These are phyloP conservation scores for Candida boidinii DNA, from an alignment of 805 yeast genomes.

Conservation along the genomic window DNA sequence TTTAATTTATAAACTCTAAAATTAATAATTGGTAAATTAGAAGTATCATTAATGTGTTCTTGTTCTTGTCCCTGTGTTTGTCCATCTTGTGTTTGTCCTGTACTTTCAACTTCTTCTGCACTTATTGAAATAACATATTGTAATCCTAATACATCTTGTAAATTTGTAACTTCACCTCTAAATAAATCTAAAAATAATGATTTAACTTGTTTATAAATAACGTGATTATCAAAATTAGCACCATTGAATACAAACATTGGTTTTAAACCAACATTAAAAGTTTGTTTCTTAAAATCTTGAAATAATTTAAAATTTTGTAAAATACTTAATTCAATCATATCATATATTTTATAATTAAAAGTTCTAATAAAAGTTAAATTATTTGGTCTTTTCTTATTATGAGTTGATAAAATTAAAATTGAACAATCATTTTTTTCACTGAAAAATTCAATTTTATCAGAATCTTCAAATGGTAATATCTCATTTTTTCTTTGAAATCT, in stretches of 20 bases:
- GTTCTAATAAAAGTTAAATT: constrained; percentile 83
- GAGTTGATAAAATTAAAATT: constrained; percentile 66
- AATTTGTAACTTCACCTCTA: constrained; percentile 71
- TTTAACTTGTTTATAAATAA: constrained; percentile 76
- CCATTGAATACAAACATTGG: constrained; percentile 95
- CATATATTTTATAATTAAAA: constrained; percentile 83
- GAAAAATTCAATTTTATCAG: constrained; percentile 77
- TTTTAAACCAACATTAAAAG: constrained; percentile 82
- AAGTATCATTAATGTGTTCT: too few relatives aligned
- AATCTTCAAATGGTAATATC: constrained; percentile 88
- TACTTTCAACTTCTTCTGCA: constrained; percentile 67
- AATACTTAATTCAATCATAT: constrained; percentile 84
- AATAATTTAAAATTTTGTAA: constrained; percentile 63
- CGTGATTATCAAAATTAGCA: constrained; percentile 81
- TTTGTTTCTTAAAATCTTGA: constrained; percentile 68
- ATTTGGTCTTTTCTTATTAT: constrained; percentile 89
- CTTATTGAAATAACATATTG: constrained; percentile 84
- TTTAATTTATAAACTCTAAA: constrained; percentile 88
- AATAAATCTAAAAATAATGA: constrained; percentile 86
- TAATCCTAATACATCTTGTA: constrained; percentile 90
- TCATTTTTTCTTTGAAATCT: constrained; percentile 86
- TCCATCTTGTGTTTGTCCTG: constrained; percentile 60
- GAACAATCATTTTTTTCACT: constrained; percentile 93
- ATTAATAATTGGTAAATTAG: constrained; percentile 66
- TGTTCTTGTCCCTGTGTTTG: too few relatives aligned